phyloP scores from a whole-genome alignment of 2,329 filamentous ascomycete genomes.

The Colletotrichum godetiae region DNA sequence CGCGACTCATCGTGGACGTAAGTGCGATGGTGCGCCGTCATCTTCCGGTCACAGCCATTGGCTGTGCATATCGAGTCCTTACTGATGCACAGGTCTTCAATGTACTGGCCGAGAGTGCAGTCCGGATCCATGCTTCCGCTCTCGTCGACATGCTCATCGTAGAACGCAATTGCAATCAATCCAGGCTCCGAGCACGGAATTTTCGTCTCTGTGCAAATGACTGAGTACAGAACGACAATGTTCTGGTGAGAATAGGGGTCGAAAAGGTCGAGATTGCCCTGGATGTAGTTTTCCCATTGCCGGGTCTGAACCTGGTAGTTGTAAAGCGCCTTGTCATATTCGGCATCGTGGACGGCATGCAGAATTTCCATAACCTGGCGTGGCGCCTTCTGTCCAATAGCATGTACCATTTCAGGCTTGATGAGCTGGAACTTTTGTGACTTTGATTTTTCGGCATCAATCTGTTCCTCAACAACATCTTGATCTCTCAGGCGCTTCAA shows the following conservation, averaged over 20 bases:
- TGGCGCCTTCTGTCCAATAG: slow-evolving; percentile 81
- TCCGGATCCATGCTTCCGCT: slow-evolving; percentile 80
- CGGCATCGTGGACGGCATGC: slow-evolving; percentile 93
- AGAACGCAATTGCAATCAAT: slow-evolving; percentile 90
- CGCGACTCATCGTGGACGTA: slow-evolving; percentile 97
- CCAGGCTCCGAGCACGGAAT: slow-evolving; percentile 93
- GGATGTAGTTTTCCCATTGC: slow-evolving; percentile 96
- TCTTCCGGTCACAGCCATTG: slow-evolving; percentile 86
- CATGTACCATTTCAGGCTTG: slow-evolving; percentile 93
- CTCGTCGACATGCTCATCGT: slow-evolving; percentile 83
- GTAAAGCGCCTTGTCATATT: slow-evolving; percentile 94
- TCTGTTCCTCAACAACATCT: slow-evolving; percentile 67
- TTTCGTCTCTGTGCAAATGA: slow-evolving; percentile 92
- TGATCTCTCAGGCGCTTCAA: slow-evolving; percentile 87
- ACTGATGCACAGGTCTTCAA: slow-evolving; percentile 86
- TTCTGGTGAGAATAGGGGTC: slow-evolving; percentile 97
- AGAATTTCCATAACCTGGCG: slow-evolving; percentile 92
- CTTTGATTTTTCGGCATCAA: slow-evolving; percentile 70
- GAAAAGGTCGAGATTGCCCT: slow-evolving; percentile 88
- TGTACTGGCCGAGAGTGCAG: slow-evolving; percentile 93
- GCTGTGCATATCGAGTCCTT: slow-evolving; percentile 83
- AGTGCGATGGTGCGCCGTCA: slow-evolving; percentile 93
- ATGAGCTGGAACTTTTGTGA: slow-evolving; percentile 88
- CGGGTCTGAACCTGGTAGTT: slow-evolving; percentile 94
- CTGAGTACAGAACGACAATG: slow-evolving; percentile 92